phyloP scores from a whole-genome alignment of 208 protist species.

The Giardia muris region DNA sequence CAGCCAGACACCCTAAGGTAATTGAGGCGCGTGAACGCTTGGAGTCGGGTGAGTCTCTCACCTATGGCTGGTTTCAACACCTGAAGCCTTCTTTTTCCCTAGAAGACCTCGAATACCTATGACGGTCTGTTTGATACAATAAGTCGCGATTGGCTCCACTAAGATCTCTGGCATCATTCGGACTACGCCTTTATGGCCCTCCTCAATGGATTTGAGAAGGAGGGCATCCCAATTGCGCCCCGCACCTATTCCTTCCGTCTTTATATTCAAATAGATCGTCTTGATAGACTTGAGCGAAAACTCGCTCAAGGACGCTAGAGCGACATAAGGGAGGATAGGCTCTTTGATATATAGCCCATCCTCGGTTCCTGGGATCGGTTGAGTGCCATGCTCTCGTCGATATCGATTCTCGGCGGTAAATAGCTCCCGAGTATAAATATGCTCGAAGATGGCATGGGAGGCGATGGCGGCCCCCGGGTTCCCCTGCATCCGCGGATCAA shows the following conservation, averaged over 20 bases:
- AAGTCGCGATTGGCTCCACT: background rate
- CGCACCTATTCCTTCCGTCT: background rate
- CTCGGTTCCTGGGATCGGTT: background rate
- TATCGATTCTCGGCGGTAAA: background rate
- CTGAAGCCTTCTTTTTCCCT: no score
- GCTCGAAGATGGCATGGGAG: background rate
- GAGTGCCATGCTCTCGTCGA: background rate
- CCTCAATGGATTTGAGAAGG: background rate
- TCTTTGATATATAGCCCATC: background rate
- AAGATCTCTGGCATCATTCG: background rate
- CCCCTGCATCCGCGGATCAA: background rate
- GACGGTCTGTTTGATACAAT: background rate
- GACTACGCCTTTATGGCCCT: background rate
- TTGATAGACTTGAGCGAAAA: no score
- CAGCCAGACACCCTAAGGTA: background rate
- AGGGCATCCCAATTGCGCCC: background rate
- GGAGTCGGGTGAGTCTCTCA: background rate
- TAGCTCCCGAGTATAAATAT: background rate
- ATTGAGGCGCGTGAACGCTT: background rate
- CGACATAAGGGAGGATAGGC: background rate
- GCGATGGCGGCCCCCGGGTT: background rate
- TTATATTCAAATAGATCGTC: no score
- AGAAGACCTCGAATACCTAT: no score
- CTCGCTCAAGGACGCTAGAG: background rate
- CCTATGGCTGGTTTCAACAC: background rate